phyloP scores from a whole-genome alignment of 2,329 filamentous ascomycete species.

The Ramularia collo-cygni region DNA sequence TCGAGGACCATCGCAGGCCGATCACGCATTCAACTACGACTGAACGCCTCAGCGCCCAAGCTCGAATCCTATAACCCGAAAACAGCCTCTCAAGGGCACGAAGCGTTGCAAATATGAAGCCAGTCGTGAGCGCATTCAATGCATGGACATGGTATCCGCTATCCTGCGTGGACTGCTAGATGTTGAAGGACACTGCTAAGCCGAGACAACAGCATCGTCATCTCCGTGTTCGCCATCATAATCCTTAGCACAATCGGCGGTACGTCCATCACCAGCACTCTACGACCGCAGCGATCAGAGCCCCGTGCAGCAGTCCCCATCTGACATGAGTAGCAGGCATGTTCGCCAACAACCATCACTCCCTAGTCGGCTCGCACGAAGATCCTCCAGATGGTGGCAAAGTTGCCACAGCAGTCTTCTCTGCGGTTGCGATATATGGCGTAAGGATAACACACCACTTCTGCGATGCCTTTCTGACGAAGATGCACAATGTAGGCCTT shows the following conservation, averaged over 20 bases:
- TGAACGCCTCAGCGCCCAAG: neutral
- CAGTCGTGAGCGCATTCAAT: constrained; percentile 82
- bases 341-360: constrained; percentile 70
- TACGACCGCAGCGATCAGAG: too few species aligned
- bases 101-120: constrained; percentile 67
- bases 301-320: too few species aligned
- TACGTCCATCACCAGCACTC: constrained; percentile 56
- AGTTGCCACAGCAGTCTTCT: constrained; percentile 79
- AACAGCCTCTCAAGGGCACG: constrained; percentile 3
- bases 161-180: neutral
- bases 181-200: neutral
- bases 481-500: constrained; percentile 55
- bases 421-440: constrained; percentile 78
- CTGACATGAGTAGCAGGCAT: constrained; percentile 40
- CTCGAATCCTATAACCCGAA: neutral
- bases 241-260: constrained; percentile 60
- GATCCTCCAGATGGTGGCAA: constrained; percentile 58
- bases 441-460: constrained; percentile 43
- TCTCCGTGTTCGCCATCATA: constrained; percentile 58
- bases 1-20: neutral
- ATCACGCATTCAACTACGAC: neutral
- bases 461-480: constrained; percentile 1
- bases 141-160: constrained; percentile 80
- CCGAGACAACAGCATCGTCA: constrained; percentile 55
- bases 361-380: constrained; percentile 69